phyloP scores from a whole-genome alignment of 495 filamentous ascomycete genomes.

The Pseudoneurospora amorphoporcata region DNA sequence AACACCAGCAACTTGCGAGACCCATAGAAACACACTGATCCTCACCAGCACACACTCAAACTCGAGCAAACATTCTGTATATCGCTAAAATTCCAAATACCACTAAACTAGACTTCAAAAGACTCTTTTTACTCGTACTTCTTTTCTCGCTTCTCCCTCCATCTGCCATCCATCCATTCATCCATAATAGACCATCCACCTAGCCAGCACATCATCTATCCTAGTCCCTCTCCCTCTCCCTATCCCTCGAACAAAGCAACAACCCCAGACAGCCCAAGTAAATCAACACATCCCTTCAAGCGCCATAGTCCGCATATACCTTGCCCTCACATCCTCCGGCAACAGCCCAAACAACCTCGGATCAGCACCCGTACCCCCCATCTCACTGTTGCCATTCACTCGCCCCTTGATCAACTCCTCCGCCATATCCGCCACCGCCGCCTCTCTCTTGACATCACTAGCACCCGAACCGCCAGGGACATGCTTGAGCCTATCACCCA shows the following conservation, averaged over 20 bases:
- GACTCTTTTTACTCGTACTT: neutral
- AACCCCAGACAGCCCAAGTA: neutral
- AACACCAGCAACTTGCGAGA: neutral
- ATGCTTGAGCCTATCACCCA: constrained; percentile 42
- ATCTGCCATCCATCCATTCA: neutral
- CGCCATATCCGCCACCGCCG: constrained; percentile 69
- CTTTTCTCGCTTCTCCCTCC: neutral
- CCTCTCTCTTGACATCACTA: constrained; percentile 35
- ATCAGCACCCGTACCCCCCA: constrained; percentile 8
- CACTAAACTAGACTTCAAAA: neutral
- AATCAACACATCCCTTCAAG: constrained; percentile 6
- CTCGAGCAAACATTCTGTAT: neutral
- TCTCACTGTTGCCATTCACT: neutral
- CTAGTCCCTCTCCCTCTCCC: neutral
- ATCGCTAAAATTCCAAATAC: neutral
- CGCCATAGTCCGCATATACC: constrained; percentile 18
- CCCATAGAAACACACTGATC: neutral
- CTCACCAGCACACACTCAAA: neutral
- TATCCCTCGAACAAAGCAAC: neutral
- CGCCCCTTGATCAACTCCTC: constrained; percentile 32
- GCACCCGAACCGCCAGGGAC: neutral
- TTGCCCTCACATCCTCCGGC: constrained; percentile 19
- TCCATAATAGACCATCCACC: neutral
- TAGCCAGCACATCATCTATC: neutral
- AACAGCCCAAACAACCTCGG: constrained; percentile 17